phyloP scores from a whole-genome alignment of 345 rosid genomes.

The Citrus australasica region DNA sequence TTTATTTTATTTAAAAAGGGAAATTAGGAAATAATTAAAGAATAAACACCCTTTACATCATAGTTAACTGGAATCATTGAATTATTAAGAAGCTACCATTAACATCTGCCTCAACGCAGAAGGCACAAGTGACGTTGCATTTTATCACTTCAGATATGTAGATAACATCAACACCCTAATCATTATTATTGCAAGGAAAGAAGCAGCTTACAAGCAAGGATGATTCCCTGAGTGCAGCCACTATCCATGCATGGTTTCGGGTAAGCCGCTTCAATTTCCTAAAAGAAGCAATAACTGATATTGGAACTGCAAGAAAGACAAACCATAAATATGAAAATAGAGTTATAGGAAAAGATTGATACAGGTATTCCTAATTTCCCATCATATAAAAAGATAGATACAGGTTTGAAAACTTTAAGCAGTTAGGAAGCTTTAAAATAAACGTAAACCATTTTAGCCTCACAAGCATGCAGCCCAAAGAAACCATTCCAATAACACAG shows the following conservation, averaged over 20 bases:
- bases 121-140: not conserved
- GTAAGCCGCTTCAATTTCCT: slow-evolving; percentile 82
- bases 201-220: slow-evolving; percentile 59
- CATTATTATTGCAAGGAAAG: not conserved
- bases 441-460: not conserved
- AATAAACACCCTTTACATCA: not conserved
- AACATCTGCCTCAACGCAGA: not conserved
- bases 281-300: slow-evolving; percentile 63
- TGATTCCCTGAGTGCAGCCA: slow-evolving; percentile 70
- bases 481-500: not conserved
- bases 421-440: not conserved
- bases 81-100: not conserved
- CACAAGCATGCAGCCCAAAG: not conserved
- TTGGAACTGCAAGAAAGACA: slow-evolving; percentile 59
- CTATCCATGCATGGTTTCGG: slow-evolving; percentile 42
- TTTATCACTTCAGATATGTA: not conserved
- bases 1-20: slow-evolving; percentile 3
- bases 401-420: not conserved
- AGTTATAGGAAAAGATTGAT: not conserved
- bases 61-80: not conserved
- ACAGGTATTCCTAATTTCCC: not conserved
- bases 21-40: slow-evolving; percentile 6
- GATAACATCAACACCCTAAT: not conserved
- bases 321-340: not conserved
- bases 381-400: too few species aligned